Base-by-base conservation (phyloP, 306 rosid species). In the Vigna angularis region DNA sequence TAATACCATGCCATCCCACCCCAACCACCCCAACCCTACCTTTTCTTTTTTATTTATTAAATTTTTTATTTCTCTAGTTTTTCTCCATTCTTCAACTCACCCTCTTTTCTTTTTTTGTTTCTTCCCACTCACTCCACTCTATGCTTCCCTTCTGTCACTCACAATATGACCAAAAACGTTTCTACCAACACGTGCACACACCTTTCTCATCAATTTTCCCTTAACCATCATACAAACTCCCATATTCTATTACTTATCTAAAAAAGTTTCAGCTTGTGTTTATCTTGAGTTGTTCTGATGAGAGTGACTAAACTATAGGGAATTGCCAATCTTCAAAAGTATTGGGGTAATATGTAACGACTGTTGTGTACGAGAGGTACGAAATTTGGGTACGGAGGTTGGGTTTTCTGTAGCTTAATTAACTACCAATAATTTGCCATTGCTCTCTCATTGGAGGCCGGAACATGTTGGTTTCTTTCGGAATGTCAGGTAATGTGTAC, bases 141-240 rank as follows among this genome's bases (percentile, higher is more conserved):
- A 42, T 72, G 22, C 32, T 68, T 67, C 30, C 57, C 9, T 70
- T 38, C 56, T 72, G 71, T 66, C 87, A 83, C 59, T 70, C 76
- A 76, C 76, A 73, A n/a, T 72, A 76, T 76, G 63, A 61, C 42
- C 80, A 80, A 50, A 70, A 75, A 74, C 26, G 82, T 50, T 81
- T 49, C 58, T 68, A 34, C 38, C 9, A 62, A 62, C 85, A 85
- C 83, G 69, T 78, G 83, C 45, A 24, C 13, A 48, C 67, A 45
- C 11, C 58, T 66, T 59, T 45, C 51, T 61, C 67, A 34, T 73
- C 2, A 11, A 59, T 28, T 26, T 61, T 36, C 44, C 42, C 20
- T 18, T 65, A 18, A 48, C 4, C 80, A 74, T 57, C 16, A 11
- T 22, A 38, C 24, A 72, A 36, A 15, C 5, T 8, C 32, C 47